Percentiles rank a stretch among this genome's conserved stretches.
These are phyloP conservation scores for Penicillium taxi DNA, from an alignment of 495 filamentous ascomycete genomes.

Conservation along the genomic window DNA sequence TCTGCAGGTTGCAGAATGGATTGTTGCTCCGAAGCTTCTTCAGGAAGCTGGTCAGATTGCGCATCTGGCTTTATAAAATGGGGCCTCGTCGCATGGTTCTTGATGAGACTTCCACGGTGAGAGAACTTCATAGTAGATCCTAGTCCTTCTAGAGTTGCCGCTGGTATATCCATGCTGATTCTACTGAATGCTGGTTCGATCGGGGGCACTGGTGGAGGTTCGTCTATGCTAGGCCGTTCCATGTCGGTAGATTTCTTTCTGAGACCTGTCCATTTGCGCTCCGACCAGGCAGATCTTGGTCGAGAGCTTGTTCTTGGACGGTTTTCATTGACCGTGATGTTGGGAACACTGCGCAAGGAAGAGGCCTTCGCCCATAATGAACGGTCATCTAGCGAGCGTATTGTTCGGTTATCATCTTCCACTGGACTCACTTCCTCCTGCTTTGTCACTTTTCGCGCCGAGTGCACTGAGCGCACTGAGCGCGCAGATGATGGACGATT, in stretches of 20 bases:
- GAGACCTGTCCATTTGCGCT: slow-evolving; percentile 36
- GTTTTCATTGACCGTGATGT: slow-evolving; percentile 35
- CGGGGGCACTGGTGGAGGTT: slow-evolving; percentile 27
- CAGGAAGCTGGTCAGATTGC: slow-evolving; percentile 11
- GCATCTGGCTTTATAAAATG: no score
- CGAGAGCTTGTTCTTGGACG: slow-evolving; percentile 31
- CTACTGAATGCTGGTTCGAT: slow-evolving; percentile 41
- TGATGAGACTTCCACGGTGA: slow-evolving; percentile 44
- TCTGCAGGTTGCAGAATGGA: neutral
- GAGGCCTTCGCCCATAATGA: slow-evolving; percentile 14
- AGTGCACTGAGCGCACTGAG: no score
- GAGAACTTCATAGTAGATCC: slow-evolving; percentile 51
- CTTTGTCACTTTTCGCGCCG: slow-evolving; percentile 7
- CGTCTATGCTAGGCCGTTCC: slow-evolving; percentile 23
- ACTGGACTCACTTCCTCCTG: slow-evolving; percentile 10
- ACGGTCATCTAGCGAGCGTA: slow-evolving; percentile 12
- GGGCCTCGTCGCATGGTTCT: slow-evolving; percentile 17
- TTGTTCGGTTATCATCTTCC: slow-evolving; percentile 8
- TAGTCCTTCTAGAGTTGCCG: slow-evolving; percentile 44
- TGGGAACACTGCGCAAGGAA: slow-evolving; percentile 36
- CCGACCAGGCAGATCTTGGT: slow-evolving; percentile 34
- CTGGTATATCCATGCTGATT: slow-evolving; percentile 52
- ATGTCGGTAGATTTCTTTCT: slow-evolving; percentile 32
- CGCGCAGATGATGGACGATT: slow-evolving; percentile 16
- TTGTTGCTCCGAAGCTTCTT: slow-evolving; percentile 2